Evolutionary conservation across 148 eudicot genomes (phyloP), one percentile per base, ranked within the genome.

Genomic region (Rhododendron williamsianum): DNA sequence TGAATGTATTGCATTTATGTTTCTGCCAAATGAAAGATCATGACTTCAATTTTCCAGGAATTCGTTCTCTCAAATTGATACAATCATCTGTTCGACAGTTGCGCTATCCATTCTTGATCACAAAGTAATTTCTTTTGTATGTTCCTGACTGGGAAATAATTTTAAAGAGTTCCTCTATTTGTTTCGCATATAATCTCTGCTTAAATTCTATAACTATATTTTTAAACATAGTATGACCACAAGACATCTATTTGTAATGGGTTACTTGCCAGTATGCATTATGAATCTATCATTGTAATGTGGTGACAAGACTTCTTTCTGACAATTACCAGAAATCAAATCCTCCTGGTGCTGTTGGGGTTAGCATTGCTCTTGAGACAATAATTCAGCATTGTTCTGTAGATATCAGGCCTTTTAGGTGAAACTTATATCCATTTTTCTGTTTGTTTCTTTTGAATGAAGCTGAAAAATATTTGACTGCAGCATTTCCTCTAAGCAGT

Each of bases 281-380:
- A 46, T 80, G 41, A 27, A 52, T 80, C 54, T 80, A 3, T 43
- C 65, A 30, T 80, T 80, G 16, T 80, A 2, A 46, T 79, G 60
- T n/a, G 43, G 65, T 73, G 80, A 83, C 80, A 18, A 27, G 51
- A 51, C 76, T 33, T 60, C 35, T 84, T 83, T 82, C 77, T 65
- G 83, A 38, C 65, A 12, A 27, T 89, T 89, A 80, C 85, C 93
- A 97, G 98, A 95, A 90, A 90, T 94, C 98, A 88, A 90, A 90
- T 88, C 95, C 96, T 25, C 97, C 98, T 79, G 95, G 96, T 79
- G 98, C 97, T 82, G 98, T 95, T 86, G 99, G 99, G 86, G 91
- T 89, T 60, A 95, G 99, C 90, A 88, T 97, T 81, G 99, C 99
- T 60, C 88, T 97, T 49, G 98, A 94, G 91, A 97, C 98, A 21